phyloP scores from a whole-genome alignment of 495 filamentous ascomycete genomes.

The Penicillium ucsense region DNA sequence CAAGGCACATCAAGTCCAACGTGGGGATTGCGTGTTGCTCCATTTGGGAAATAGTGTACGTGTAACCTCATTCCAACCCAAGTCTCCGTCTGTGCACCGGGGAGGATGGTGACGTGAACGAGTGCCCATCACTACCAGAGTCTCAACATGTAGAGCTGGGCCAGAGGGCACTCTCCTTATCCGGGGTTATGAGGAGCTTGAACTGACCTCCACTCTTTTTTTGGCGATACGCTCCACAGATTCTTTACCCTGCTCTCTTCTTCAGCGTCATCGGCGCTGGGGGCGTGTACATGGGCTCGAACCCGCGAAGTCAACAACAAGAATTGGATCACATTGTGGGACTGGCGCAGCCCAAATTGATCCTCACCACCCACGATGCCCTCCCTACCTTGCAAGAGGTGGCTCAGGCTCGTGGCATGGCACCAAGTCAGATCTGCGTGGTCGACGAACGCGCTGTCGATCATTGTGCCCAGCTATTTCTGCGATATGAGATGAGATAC shows the following conservation, averaged over 20 bases:
- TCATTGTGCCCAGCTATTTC: conserved; percentile 24
- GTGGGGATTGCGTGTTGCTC: conserved; percentile 50
- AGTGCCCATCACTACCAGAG: no score
- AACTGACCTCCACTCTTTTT: no score
- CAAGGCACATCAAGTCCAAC: conserved; percentile 40
- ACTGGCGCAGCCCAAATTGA: conserved; percentile 22
- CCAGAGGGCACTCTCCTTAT: no score
- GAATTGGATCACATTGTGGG: conserved; percentile 25
- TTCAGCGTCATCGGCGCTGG: conserved; percentile 39
- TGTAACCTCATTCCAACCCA: neutral
- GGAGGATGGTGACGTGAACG: no score
- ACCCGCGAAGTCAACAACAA: conserved; percentile 21
- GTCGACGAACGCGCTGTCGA: conserved; percentile 34
- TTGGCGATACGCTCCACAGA: conserved; percentile 13
- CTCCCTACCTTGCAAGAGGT: conserved; percentile 13
- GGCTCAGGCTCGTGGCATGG: conserved; percentile 30
- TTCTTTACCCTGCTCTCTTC: conserved; percentile 40
- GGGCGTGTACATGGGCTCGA: conserved; percentile 31
- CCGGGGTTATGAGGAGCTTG: no score
- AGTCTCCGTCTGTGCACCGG: neutral
- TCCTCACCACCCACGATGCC: conserved; percentile 19
- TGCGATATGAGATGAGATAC: conserved; percentile 17
- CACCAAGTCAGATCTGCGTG: conserved; percentile 39
- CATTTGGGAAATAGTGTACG: conserved; percentile 53
- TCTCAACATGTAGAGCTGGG: no score